Evolutionary conservation across 2,329 filamentous ascomycete genomes (phyloP), one percentile per base, ranked within the genome.

Genomic region (Colletotrichum tofieldiae): DNA sequence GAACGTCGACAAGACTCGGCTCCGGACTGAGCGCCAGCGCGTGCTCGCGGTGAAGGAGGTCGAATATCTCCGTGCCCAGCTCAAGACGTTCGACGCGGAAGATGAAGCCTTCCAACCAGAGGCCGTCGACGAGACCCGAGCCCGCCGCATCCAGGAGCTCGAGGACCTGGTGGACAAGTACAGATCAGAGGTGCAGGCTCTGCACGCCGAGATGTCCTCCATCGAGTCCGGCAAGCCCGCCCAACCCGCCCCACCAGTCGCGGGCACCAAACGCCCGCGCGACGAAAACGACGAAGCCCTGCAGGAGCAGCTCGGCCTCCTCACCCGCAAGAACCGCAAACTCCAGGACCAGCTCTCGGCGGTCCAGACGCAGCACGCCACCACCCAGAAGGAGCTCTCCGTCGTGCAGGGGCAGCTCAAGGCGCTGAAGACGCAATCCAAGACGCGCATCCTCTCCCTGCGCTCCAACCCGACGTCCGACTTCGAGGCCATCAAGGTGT

Each of bases 381-480:
- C 97, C 43, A 86, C 97, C 9, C 90, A 94, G 77, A 92, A 92
- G 73, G 94, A 97, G 77, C 87, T 96, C 58, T 88, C 91, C 51
- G 92, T 95, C 14, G 87, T 89, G 67, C 87, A 90, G 71, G 90
- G 93, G 41, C 95, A 98, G 79, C 90, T 98, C 32, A 88, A 89
- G 58, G 86, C 87, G 1, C 89, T 89, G 7, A 87, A 89, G 73
- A 87, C 92, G 61, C 90, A 92, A 23, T 93, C 91, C 39, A 91
- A 93, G 74, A 97, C 93, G 4, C 93, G 96, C 45, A 88, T 98
- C 59, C 89, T 99, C 35, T 93, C 96, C 66, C 86, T 98, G 18
- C 93, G 94, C 70, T 92, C 93, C n/a, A 99, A 99, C 81, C 96
- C 96, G 0, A 98, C 96, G 0, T 91, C 95, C 0, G 91, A 96